Base-by-base conservation (phyloP, 164 flowering plant genomes). In the Euptelea pleiosperma region DNA sequence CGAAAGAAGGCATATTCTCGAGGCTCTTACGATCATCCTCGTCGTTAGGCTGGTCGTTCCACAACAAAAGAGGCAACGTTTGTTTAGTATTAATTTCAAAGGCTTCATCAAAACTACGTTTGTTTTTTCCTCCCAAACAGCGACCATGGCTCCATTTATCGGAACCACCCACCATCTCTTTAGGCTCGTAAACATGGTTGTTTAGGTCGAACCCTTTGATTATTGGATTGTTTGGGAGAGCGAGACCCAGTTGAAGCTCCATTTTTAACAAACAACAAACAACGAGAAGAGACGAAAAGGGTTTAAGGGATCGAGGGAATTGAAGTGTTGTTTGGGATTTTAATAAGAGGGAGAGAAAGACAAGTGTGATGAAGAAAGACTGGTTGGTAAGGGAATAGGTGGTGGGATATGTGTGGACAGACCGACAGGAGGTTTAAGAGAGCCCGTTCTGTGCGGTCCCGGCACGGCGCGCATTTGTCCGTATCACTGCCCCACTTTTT, bases 181-280 rank as follows among this genome's bases (percentile, higher is more conserved):
- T 52, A 1, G 24, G 1, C 15, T 53, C 29, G 37, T 12, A 30
- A 21, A 19, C 10, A 33, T 55, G 35, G 25, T 41, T 52, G 26
- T 58, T 66, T 7, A 64, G 22, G 26, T 70, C 65, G 18, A 64
- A 60, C 28, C 45, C 56, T 28, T 37, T 52, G 31, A n/a, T n/a
- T n/a, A 19, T 24, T 16, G 35, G 25, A 37, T 41, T 42, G n/a
- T 14, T 28, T 19, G 65, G 36, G 8, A 65, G 73, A 35, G 64
- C 55, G 31, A 75, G 75, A 22, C 73, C 68, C 48, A 75, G 61
- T 52, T 75, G 52, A 26, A 75, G 75, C 55, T 75, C 79, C 77
- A 73, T 73, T n/a, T n/a, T n/a, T n/a, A n/a, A n/a, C n/a, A n/a
- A n/a, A 15, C n/a, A n/a, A n/a, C n/a, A n/a, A n/a, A n/a, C n/a